Evolutionary conservation across 129 eudicot genomes (phyloP), one percentile per base, ranked within the genome.

Genomic region (Escallonia herrerae): DNA sequence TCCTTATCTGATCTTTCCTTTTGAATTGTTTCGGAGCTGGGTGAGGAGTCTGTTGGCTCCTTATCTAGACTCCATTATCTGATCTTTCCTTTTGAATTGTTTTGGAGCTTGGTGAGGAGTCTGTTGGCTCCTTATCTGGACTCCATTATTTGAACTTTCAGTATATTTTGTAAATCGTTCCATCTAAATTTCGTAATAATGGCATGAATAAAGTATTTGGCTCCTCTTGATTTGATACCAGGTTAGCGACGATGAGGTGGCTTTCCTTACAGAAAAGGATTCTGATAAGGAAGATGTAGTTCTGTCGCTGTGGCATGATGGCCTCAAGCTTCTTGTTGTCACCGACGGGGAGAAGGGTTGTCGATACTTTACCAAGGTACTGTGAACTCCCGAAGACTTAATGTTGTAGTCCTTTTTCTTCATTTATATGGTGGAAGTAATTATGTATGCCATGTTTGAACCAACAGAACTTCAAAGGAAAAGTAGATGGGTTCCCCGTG

Each of bases 311-410:
- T 81, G 82, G 88, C 85, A 82, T 60, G 91, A 81, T 70, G 62
- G 67, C 3, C 70, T 84, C 9, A 87, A 87, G 75, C 91, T 87
- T 41, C 57, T 87, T 11, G 68, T 87, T 49, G 91, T 87, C 43
- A 87, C 95, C 7, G 86, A 81, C 70, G 95, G 95, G 3, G 84
- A 77, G 65, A 81, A 82, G 55, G 95, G 95, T 10, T 87, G 95
- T 66, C 82, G 88, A 63, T 87, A 84, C 51, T 84, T 67, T 75
- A 84, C 95, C 69, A 79, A 87, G 91, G 94, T 62, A 62, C 62
- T 66, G 5, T 15, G 4, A 11, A 51, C n/a, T 7, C 3, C 3
- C 4, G 1, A 51, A 1, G 4, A 3, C 1, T 54, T 5, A 54
- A 54, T 3, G n/a, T 14, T 54, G n/a, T 54, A 37, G 58, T 5